Base-by-base conservation (phyloP, 2,329 filamentous ascomycete species). In the Cordyceps cateniannulata region DNA sequence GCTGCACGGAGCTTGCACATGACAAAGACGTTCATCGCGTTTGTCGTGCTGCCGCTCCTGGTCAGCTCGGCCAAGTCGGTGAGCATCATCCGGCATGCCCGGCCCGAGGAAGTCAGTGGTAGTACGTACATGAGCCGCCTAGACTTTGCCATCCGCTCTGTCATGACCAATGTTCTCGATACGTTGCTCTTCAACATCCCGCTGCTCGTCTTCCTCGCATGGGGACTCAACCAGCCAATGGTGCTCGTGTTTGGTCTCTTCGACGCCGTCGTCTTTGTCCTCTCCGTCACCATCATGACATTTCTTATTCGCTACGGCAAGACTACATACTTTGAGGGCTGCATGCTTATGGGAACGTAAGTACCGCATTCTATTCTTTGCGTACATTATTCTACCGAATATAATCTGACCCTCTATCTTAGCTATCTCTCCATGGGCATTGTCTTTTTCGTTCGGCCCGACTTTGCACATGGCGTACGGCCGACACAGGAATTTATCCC, bases 261-360 rank as follows among this genome's bases (percentile, higher is more conserved):
- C 29, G 63, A 64, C 22, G 55, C 62, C 5, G 63, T 64, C 16
- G 56, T 64, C 12, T 63, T 64, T 42, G 20, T 64, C 24, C 54
- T 63, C 18, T 57, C 63, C 20, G 62, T 64, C 32, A 62, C 62
- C 25, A 64, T 59, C 16, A 63, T 63, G 62, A 63, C 63, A 4
- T 64, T 63, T 29, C 47, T 64, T 42, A 62, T 64, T 5, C 63
- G 62, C 22, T 62, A 64, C 42, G 63, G 62, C 20, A 63, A 64
- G 52, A 64, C 63, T 24, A 64, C 62, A 7, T 64, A 64, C 53
- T 64, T 64, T 20, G 62, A 64, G 40, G 60, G 63, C 20, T 60
- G 57, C 53, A 64, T 64, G 63, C 63, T 64, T n/a, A 63, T 64
- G 62, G 63, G 63, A 51, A 63, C 63, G 63, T 63, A 58, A 48